Percentiles rank a stretch among this genome's conserved stretches.
Conservation (phyloP, 148 eudicot genomes). For the Amaranthus hypochondriacus region DNA sequence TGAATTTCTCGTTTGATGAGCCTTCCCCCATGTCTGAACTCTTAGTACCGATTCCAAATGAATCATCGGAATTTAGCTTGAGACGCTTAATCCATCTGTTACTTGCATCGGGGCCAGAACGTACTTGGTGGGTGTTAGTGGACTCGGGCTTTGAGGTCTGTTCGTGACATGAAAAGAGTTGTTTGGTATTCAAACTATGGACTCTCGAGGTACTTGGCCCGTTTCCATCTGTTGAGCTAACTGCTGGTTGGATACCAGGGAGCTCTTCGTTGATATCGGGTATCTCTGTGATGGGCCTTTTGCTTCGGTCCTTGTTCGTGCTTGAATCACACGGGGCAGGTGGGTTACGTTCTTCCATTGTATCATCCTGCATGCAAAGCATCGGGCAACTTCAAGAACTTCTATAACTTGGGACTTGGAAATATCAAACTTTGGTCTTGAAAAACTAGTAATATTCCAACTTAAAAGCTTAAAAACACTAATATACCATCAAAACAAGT, state of each 20-base stretch:
- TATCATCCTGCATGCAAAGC: slow-evolving; percentile 21
- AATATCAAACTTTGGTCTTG: background rate
- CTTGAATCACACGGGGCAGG: slow-evolving; percentile 25
- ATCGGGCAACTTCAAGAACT: slow-evolving; percentile 11
- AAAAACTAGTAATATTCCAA: background rate
- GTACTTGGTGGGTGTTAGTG: slow-evolving; percentile 9
- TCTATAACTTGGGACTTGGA: background rate
- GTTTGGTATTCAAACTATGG: slow-evolving; percentile 66
- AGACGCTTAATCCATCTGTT: slow-evolving; percentile 79
- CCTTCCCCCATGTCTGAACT: slow-evolving; percentile 36
- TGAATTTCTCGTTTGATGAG: slow-evolving; percentile 40
- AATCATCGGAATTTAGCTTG: slow-evolving; percentile 39
- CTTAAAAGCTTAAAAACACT: background rate
- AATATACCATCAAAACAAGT: background rate
- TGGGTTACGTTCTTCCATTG: slow-evolving; percentile 19
- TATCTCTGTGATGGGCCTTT: slow-evolving; percentile 24
- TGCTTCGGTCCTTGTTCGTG: slow-evolving; percentile 28
- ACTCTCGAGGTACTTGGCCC: slow-evolving; percentile 65
- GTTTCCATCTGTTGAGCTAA: slow-evolving; percentile 35
- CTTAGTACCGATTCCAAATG: slow-evolving; percentile 44
- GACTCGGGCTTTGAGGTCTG: slow-evolving; percentile 23
- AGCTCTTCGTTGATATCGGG: slow-evolving; percentile 49
- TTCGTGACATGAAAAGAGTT: slow-evolving; percentile 37
- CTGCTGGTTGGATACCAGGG: slow-evolving; percentile 38
- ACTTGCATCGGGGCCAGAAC: slow-evolving; percentile 33